These are phyloP conservation scores for Ophiorrhiza pumila DNA, from an alignment of 257 asterid species.

Conservation along the genomic window DNA sequence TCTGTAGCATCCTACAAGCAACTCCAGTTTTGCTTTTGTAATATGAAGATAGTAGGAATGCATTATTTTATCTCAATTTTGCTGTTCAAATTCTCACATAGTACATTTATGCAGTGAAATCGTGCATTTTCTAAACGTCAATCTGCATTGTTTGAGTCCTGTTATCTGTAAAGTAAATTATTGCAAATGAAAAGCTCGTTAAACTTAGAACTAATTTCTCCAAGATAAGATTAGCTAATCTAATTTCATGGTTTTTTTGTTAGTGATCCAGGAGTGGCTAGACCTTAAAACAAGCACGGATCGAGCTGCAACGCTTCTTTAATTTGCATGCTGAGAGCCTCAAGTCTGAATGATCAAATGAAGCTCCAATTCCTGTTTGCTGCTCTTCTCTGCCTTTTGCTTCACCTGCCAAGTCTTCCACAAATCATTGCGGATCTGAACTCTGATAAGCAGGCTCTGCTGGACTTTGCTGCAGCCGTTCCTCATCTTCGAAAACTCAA, in stretches of 20 bases:
- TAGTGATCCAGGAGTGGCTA: conserved; percentile 14
- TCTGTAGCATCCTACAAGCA: neutral
- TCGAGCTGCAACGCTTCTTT: neutral
- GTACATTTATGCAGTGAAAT: neutral
- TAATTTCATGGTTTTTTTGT: neutral
- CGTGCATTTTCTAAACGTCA: neutral
- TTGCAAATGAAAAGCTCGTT: neutral
- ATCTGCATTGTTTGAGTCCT: neutral
- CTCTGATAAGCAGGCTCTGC: conserved; percentile 65
- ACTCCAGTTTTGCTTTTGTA: conserved; percentile 8
- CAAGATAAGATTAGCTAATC: neutral
- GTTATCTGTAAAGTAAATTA: neutral
- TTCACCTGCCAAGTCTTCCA: conserved; percentile 28
- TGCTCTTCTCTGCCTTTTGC: conserved; percentile 27
- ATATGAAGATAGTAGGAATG: neutral
- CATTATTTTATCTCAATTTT: neutral
- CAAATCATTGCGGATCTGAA: conserved; percentile 41
- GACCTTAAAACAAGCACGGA: conserved; percentile 11
- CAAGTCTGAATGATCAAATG: conserved; percentile 35
- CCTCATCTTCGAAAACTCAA: conserved; percentile 67
- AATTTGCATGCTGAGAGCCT: neutral
- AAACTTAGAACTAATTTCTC: neutral
- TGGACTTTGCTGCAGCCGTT: conserved; percentile 54
- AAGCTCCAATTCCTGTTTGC: conserved; percentile 27
- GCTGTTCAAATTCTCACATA: neutral